Conservation (phyloP, 148 eudicot genomes). For the Rheum nobile region DNA sequence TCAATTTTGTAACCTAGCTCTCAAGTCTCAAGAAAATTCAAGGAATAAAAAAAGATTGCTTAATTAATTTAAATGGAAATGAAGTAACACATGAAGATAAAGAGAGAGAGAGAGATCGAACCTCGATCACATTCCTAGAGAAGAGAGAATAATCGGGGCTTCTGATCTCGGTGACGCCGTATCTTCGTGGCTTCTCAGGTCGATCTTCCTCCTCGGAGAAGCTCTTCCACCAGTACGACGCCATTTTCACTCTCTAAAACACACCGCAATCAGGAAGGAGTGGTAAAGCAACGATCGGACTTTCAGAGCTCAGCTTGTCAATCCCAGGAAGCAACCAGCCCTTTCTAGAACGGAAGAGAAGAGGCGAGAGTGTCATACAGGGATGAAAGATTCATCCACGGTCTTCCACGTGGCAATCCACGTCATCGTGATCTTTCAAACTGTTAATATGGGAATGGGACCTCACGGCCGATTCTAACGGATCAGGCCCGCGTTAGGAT, state of each 20-base stretch:
- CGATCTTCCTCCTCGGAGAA: constrained; percentile 83
- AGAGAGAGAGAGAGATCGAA: constrained; percentile 7
- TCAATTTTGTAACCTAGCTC: neutral
- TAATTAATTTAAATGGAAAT: neutral
- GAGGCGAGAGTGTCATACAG: neutral
- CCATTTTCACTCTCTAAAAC: constrained; percentile 19
- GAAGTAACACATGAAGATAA: neutral
- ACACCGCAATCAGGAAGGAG: neutral
- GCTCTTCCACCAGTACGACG: constrained; percentile 65
- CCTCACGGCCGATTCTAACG: neutral
- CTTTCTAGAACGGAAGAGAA: constrained; percentile 3
- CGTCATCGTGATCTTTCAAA: neutral
- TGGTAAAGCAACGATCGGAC: neutral
- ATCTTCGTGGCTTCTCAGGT: constrained; percentile 80
- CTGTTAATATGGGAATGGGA: neutral
- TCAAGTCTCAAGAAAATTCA: neutral
- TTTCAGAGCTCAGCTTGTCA: neutral
- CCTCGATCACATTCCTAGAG: constrained; percentile 61
- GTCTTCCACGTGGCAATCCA: constrained; percentile 2
- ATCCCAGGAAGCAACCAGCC: neutral
- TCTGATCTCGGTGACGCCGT: constrained; percentile 84
- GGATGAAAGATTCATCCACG: neutral
- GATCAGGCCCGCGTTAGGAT: neutral
- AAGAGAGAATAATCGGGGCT: constrained; percentile 64
- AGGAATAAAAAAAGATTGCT: neutral